Evolutionary conservation across 805 yeast genomes (phyloP).

Genomic region (Metschnikowia cubensis): DNA sequence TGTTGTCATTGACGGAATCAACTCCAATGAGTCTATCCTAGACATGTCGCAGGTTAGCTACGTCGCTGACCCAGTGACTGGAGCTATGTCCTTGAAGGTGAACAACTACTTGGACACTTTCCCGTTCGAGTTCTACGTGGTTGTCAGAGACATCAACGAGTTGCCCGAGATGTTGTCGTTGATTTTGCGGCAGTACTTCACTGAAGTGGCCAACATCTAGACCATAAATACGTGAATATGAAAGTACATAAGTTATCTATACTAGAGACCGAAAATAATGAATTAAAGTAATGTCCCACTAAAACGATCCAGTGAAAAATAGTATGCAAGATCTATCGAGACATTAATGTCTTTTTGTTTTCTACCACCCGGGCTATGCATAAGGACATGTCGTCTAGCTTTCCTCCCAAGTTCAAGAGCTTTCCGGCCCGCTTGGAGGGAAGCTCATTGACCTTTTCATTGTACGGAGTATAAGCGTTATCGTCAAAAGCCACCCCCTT

Average conservation of each 20-base stretch:
- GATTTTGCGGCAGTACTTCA: constrained; percentile 87
- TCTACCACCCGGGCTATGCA: constrained; percentile 44
- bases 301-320: too few species aligned
- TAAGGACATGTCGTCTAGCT: constrained; percentile 51
- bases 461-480: constrained; percentile 51
- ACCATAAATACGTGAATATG: not conserved
- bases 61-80: constrained; percentile 57
- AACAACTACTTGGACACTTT: constrained; percentile 84
- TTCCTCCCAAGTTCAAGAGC: constrained; percentile 45
- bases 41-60: constrained; percentile 94
- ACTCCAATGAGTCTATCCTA: constrained; percentile 77
- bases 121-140: constrained; percentile 96
- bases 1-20: constrained; percentile 88
- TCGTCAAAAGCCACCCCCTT: constrained; percentile 51
- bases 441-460: constrained; percentile 45
- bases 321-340: too few species aligned
- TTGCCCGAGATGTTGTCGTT: constrained; percentile 87
- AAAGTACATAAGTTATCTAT: too few species aligned
- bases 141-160: constrained; percentile 83
- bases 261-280: not conserved
- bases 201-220: constrained; percentile 45
- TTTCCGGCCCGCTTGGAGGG: constrained; percentile 29
- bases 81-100: constrained; percentile 70
- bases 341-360: constrained; percentile 2
- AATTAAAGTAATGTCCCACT: not conserved